Evolutionary conservation across 345 rosid species (phyloP), one percentile per base, ranked within the genome.

Genomic region (Arabis alpina): DNA sequence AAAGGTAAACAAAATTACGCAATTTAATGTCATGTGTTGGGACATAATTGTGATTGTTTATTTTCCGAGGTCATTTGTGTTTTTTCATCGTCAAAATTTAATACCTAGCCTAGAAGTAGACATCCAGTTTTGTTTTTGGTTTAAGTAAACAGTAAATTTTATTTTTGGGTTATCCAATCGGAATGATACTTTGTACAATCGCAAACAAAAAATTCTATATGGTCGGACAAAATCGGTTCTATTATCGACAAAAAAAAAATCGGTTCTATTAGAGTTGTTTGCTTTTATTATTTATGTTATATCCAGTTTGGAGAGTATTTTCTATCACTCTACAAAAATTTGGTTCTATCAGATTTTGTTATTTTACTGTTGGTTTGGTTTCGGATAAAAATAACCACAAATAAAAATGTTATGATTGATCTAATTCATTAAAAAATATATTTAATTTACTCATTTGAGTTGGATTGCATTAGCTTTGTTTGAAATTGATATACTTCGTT

Each of bases 11-110:
- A 64, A 47, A 47, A 55, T 64, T 64, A 72, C 76, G 71, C 71
- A 72, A 64, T 64, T 72, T 72, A 55, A 72, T 64, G 76, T 56
- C 58, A 27, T 64, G 42, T 72, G 76, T 64, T 72, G 64, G 51
- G 76, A 39, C 70, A 63, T 63, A 44, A 37, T 25, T 16, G 64
- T 54, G 70, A 72, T 54, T 72, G 25, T 55, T 60, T 60, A 12
- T 12, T 50, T 70, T 51, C 43, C 67, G 44, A 70, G 43, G 74
- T 70, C 43, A 19, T 58, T 69, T 69, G 16, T 13, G 15, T 10
- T 23, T 13, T 49, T 36, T 57, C 64, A 68, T 16, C 49, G 27
- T 68, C 23, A 23, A n/a, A 3, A 36, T 34, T 32, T 47, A 28
- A 37, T 56, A 19, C 37, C 14, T 54, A 34, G n/a, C n/a, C 43